phyloP scores from a whole-genome alignment of 2,329 filamentous ascomycete species.

The Rutstroemia sp. region DNA sequence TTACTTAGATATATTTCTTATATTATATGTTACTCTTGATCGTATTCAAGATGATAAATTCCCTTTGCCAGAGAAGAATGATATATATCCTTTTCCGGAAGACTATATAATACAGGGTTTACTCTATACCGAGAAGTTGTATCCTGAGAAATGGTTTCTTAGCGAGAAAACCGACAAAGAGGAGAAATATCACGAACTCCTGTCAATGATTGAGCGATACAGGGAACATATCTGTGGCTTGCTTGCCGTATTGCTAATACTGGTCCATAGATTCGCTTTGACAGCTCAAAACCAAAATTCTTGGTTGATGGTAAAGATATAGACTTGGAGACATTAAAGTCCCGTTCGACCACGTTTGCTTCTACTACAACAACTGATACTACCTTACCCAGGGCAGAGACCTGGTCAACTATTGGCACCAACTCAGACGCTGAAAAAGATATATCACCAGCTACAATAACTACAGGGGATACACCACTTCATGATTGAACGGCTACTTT shows the following conservation, averaged over 20 bases:
- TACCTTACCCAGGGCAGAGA: neutral
- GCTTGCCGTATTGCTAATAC: conserved; percentile 12
- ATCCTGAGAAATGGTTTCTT: conserved; percentile 19
- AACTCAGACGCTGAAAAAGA: conserved; percentile 3
- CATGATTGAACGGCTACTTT: neutral
- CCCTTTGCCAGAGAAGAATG: conserved; percentile 19
- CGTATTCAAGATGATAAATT: conserved; percentile 14
- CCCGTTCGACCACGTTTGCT: conserved; percentile 3
- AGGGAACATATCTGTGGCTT: conserved; percentile 22
- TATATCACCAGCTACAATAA: neutral
- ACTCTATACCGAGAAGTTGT: conserved; percentile 18
- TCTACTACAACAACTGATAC: neutral
- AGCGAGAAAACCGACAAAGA: conserved; percentile 23
- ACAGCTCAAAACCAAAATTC: conserved; percentile 6
- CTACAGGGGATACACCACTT: neutral
- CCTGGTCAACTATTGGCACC: neutral
- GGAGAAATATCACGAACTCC: conserved; percentile 23
- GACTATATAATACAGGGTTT: conserved; percentile 20
- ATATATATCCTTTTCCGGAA: conserved; percentile 18
- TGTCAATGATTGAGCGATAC: conserved; percentile 21
- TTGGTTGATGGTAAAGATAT: neutral
- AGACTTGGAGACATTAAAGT: neutral
- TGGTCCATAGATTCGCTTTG: conserved; percentile 3
- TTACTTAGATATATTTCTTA: conserved; percentile 16
- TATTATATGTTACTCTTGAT: conserved; percentile 1